phyloP scores from a whole-genome alignment of 352 stramenopile species.

The Aphanomyces cochlioides region DNA sequence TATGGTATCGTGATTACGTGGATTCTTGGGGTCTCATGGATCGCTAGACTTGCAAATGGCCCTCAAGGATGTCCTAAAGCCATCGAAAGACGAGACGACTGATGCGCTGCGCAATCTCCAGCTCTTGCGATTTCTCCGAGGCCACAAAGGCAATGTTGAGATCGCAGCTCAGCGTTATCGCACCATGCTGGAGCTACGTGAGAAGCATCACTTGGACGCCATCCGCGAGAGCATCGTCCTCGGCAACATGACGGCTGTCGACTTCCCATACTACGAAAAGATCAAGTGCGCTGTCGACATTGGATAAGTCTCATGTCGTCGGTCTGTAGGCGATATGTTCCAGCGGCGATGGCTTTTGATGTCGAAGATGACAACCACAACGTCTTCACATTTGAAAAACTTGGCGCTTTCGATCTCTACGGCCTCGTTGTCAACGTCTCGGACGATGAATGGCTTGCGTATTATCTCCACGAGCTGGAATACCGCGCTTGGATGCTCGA shows the following conservation, averaged over 20 bases:
- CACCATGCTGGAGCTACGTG: constrained; percentile 57
- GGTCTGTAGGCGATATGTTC: constrained; percentile 41
- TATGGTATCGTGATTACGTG: constrained; percentile 37
- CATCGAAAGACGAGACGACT: constrained; percentile 37
- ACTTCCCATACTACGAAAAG: constrained; percentile 66
- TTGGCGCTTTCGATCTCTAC: constrained; percentile 56
- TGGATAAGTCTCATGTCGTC: not conserved
- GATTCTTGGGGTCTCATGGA: not conserved
- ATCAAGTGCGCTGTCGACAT: constrained; percentile 43
- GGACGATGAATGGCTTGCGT: constrained; percentile 66
- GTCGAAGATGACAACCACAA: constrained; percentile 42
- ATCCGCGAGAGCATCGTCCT: constrained; percentile 53
- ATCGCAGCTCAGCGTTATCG: constrained; percentile 57
- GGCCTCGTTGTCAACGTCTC: constrained; percentile 54
- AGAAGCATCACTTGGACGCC: constrained; percentile 55
- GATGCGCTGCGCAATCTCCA: constrained; percentile 61
- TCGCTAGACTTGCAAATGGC: constrained; percentile 51
- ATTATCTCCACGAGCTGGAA: constrained; percentile 73
- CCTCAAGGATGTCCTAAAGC: constrained; percentile 57
- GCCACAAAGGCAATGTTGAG: constrained; percentile 69
- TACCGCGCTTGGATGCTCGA: constrained; percentile 62
- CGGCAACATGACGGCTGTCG: constrained; percentile 46
- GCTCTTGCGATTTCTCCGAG: constrained; percentile 63
- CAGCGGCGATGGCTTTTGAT: constrained; percentile 62
- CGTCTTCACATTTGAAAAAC: constrained; percentile 70